Base-by-base conservation (phyloP, 108 stramenopile genomes). In the Bacterosira constricta region DNA sequence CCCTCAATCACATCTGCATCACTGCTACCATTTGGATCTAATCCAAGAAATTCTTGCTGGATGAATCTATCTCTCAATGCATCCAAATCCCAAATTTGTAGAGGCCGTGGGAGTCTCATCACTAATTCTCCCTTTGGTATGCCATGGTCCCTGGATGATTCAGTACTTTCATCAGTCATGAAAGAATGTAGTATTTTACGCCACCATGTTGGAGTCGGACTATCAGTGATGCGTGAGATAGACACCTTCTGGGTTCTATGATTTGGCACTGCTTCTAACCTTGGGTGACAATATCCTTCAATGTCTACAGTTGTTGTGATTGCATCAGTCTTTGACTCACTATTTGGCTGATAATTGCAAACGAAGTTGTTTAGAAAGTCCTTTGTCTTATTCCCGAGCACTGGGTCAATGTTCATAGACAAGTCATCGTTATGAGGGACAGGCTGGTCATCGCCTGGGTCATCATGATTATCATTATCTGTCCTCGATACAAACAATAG, bases 21-120 rank as follows among this genome's bases (percentile, higher is more conserved):
- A 26, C 39, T 31, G 27, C 50, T 6, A 15, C 29, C 45, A 59
- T 18, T 44, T 21, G 62, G 63, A 34, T 18, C 55, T 6, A 78
- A 39, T 57, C 80, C 83, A 31, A 87, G 83, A 54, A 90, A 77
- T 10, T 82, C 60, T 51, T 62, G 34, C 32, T 75, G 71, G 32
- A 90, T 80, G 11, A 54, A 88, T 38, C 74, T 58, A 66, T 91
- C 88, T 12, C 88, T 76, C 20, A 89, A 73, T 18, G 92, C 90
- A 80, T 93, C 92, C 71, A 88, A 66, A 76, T 93, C 92, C 90
- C 90, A 90, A 38, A 93, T 70, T 80, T 89, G 90, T 23, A 87
- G 58, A 23, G 73, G 71, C 9, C 92, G 88, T 45, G 92, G 92
- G 39, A 93, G 66, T 42, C 49, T 63, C 75, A 90, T 86, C 3